Evolutionary conservation across 176 grass and related monocot species (phyloP).

Genomic region (Triticum urartu): DNA sequence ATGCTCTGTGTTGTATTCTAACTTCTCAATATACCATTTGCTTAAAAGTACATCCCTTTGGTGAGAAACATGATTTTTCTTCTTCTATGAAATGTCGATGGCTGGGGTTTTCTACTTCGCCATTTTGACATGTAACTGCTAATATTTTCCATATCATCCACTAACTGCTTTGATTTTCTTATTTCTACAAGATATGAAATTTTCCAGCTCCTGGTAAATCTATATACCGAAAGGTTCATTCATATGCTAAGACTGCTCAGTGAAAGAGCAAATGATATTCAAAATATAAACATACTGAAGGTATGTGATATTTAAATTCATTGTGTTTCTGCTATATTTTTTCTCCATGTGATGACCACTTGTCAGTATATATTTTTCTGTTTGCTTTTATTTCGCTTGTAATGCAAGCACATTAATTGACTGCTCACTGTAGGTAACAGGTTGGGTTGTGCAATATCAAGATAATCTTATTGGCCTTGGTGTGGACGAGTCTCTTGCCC

Average conservation of each 20-base stretch:
- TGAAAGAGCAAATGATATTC: constrained; percentile 92
- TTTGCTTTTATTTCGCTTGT: constrained; percentile 3
- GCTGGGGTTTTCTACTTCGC: background rate
- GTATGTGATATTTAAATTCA: constrained; percentile 36
- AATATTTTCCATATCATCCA: constrained; percentile 19
- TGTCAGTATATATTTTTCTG: constrained; percentile 26
- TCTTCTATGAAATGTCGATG: constrained; percentile 18
- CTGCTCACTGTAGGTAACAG: constrained; percentile 73
- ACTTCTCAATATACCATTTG: constrained; percentile 16
- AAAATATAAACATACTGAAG: constrained; percentile 98
- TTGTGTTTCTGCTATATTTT: constrained; percentile 17
- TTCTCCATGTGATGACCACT: background rate
- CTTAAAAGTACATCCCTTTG: background rate
- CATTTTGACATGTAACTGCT: constrained; percentile 24
- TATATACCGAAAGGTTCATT: constrained; percentile 92
- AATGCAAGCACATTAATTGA: constrained; percentile 33
- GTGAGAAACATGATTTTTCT: constrained; percentile 4
- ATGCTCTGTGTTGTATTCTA: background rate
- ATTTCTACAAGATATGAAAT: constrained; percentile 86
- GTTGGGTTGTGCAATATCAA: constrained; percentile 99
- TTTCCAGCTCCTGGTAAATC: constrained; percentile 98
- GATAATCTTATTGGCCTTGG: constrained; percentile 94
- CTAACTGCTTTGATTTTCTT: constrained; percentile 28
- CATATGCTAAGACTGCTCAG: constrained; percentile 97
- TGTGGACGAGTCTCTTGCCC: constrained; percentile 94